Conservation (phyloP, 805 yeast genomes). For the Wickerhamiella vanderwaltii region DNA sequence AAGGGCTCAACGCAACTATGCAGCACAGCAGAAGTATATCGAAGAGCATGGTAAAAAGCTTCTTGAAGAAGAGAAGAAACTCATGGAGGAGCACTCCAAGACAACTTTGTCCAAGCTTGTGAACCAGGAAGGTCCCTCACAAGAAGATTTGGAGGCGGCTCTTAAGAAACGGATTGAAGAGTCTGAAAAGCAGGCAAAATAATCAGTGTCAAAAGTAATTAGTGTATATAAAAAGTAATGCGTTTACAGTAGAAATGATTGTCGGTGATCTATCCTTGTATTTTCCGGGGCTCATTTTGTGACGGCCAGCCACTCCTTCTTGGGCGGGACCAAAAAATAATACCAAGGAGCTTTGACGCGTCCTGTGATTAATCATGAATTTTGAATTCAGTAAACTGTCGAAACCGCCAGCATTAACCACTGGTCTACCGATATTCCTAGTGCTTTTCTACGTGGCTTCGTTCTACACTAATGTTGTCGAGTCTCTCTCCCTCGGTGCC, state of each 20-base stretch:
- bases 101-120: slow-evolving; percentile 74
- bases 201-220: slow-evolving; percentile 14
- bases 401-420: slow-evolving; percentile 49
- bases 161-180: slow-evolving; percentile 15
- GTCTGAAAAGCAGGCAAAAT: slow-evolving; percentile 10
- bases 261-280: too few relatives aligned
- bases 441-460: slow-evolving; percentile 34
- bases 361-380: too few relatives aligned
- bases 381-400: too few relatives aligned
- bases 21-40: slow-evolving; percentile 65
- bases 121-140: slow-evolving; percentile 45
- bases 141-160: slow-evolving; percentile 27
- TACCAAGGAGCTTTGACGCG: too few relatives aligned
- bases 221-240: slow-evolving; percentile 15
- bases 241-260: too few relatives aligned
- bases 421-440: slow-evolving; percentile 49
- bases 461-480: slow-evolving; percentile 21
- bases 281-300: too few relatives aligned
- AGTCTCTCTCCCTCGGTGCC: slow-evolving; percentile 42
- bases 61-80: slow-evolving; percentile 39
- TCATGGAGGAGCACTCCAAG: slow-evolving; percentile 62
- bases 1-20: slow-evolving; percentile 82
- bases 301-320: too few relatives aligned
- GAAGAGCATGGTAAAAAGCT: slow-evolving; percentile 61
- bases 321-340: too few relatives aligned